These are phyloP conservation scores for Pyricularia sp. DNA, from an alignment of 2,329 filamentous ascomycete species.

Conservation along the genomic window DNA sequence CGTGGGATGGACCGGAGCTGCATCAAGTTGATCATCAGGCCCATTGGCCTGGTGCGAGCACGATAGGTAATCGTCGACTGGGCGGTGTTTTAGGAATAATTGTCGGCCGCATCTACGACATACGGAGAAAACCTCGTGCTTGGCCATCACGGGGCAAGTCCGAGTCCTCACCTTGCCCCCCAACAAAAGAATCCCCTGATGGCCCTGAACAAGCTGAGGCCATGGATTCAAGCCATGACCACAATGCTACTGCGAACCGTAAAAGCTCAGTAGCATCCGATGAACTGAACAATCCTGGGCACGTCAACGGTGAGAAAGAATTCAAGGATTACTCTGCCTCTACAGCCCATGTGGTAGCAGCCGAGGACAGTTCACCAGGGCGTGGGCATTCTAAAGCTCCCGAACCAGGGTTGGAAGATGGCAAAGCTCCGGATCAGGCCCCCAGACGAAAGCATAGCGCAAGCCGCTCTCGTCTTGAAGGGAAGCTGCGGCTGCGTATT, in stretches of 20 bases:
- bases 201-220: neutral
- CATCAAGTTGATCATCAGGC: constrained; percentile 54
- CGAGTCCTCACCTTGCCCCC: neutral
- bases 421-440: neutral
- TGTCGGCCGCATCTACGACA: constrained; percentile 58
- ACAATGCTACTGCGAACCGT: neutral
- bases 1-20: constrained; percentile 53
- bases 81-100: constrained; percentile 62
- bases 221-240: neutral
- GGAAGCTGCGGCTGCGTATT: constrained; percentile 56
- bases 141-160: neutral
- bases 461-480: constrained; percentile 34
- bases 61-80: constrained; percentile 52
- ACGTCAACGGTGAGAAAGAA: neutral
- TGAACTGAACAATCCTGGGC: neutral
- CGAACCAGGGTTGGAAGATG: neutral
- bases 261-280: neutral
- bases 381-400: neutral
- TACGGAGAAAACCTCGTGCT: constrained; percentile 21
- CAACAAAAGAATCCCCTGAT: neutral
- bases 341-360: neutral
- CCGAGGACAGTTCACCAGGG: neutral
- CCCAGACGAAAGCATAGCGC: constrained; percentile 5
- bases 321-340: neutral
- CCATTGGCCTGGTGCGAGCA: constrained; percentile 44